Evolutionary conservation across 2,329 filamentous ascomycete genomes (phyloP).

Genomic region (Amylocarpus encephaloides): DNA sequence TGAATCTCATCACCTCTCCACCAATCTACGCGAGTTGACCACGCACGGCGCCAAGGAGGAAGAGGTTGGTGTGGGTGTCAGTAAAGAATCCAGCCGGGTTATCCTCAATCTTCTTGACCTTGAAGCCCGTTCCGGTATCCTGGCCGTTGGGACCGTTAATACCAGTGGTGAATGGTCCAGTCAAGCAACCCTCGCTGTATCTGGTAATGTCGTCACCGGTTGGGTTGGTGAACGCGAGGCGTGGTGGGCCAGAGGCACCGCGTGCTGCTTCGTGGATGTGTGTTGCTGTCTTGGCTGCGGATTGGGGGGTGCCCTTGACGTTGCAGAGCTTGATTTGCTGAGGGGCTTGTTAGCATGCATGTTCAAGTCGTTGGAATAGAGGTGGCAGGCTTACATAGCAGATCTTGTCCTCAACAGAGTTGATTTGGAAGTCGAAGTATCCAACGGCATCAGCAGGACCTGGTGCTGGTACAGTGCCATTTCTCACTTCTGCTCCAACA

Average conservation of each 20-base stretch:
- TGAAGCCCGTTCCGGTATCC: constrained; percentile 42
- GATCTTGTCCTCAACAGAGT: constrained; percentile 32
- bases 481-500: constrained; percentile 41
- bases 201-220: constrained; percentile 31
- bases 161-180: constrained; percentile 40
- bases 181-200: constrained; percentile 27
- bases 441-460: constrained; percentile 38
- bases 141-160: constrained; percentile 34
- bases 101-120: constrained; percentile 40
- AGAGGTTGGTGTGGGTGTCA: constrained; percentile 40
- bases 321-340: constrained; percentile 43
- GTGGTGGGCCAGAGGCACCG: constrained; percentile 40
- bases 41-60: constrained; percentile 40
- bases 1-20: background rate
- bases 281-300: constrained; percentile 41
- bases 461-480: constrained; percentile 29
- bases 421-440: constrained; percentile 44
- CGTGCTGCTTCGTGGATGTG: constrained; percentile 43
- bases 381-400: constrained; percentile 24
- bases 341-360: background rate
- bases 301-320: constrained; percentile 40
- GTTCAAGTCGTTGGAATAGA: background rate
- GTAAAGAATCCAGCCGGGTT: constrained; percentile 44
- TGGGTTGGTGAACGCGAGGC: constrained; percentile 42
- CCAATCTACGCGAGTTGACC: constrained; percentile 35